Evolutionary conservation across 805 yeast genomes (phyloP), one percentile per base, ranked within the genome.

Genomic region (Millerozyma miso): DNA sequence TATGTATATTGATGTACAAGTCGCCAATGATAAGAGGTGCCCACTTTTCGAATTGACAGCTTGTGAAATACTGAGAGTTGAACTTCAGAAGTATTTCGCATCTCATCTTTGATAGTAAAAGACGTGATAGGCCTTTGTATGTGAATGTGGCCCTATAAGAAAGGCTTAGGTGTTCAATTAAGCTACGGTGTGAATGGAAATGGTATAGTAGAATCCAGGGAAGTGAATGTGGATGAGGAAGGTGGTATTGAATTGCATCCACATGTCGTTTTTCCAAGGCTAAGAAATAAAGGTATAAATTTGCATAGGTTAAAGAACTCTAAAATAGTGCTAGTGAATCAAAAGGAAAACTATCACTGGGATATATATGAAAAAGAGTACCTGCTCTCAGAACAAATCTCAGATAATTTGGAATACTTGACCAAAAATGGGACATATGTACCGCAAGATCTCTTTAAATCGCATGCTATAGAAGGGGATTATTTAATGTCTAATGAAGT

Each of bases 181-280:
- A 56, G 72, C 3, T 70, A 69, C 49, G 80, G 80, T 1, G 66
- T 70, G 6, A 62, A 56, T 32, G 79, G 79, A 3, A 56, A 54
- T 42, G 62, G 59, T n/a, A 31, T 44, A 3, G 26, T 53, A 5
- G 13, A 41, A 4, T 37, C 47, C 12, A 37, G 43, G n/a, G 39
- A 36, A 18, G 17, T 15, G 6, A 17, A 16, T 6, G 16, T 4
- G 15, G 19, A 29, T n/a, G 23, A 26, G 7, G 20, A 33, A 19
- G 29, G 33, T 3, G 43, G 14, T 7, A 26, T 18, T 2, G 33
- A 37, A 20, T 26, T 47, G 20, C 42, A 52, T 5, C 40, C 50
- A 10, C 48, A 48, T 1, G 48, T 63, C 51, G 45, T 46, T 19
- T 58, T 56, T 51, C 59, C 71, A 2, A 48, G 62, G 35, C 42